These are phyloP conservation scores for Hypomontagnella monticulosa DNA, from an alignment of 495 filamentous ascomycete species.

Conservation along the genomic window DNA sequence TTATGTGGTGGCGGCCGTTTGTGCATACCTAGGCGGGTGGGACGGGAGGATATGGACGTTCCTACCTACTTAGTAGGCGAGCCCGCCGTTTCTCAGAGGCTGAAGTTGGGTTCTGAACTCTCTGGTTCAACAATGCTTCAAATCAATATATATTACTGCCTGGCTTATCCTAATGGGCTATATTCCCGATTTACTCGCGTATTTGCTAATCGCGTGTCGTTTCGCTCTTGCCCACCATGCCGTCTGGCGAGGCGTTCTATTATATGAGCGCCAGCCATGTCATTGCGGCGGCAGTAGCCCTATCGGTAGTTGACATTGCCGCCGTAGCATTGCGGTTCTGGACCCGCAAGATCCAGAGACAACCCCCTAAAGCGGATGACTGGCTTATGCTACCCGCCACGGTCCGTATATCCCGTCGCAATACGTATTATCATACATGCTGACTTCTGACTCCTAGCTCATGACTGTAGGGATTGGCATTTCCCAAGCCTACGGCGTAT, in stretches of 20 bases:
- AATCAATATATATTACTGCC: no score
- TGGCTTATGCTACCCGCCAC: conserved; percentile 49
- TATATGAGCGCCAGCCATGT: conserved; percentile 33
- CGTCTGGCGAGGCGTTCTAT: conserved; percentile 2
- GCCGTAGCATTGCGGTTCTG: conserved; percentile 39
- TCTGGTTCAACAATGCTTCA: no score
- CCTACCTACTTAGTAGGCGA: no score
- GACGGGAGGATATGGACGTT: no score
- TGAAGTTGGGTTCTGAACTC: no score
- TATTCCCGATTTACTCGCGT: no score
- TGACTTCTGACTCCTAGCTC: conserved; percentile 17
- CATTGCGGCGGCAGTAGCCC: conserved; percentile 19
- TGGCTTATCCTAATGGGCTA: no score
- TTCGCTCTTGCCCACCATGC: not conserved
- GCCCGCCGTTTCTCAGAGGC: no score
- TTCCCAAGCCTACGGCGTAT: conserved; percentile 32
- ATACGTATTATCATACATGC: not conserved
- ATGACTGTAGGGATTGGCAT: conserved; percentile 33
- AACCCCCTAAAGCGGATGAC: conserved; percentile 44
- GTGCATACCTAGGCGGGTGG: no score
- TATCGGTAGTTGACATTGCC: conserved; percentile 30
- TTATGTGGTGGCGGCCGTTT: no score
- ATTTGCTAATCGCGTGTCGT: no score
- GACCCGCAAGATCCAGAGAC: conserved; percentile 39
- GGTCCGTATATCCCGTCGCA: conserved; percentile 17